Conservation (phyloP, 352 stramenopile species). For the Pythium scleroteichum region DNA sequence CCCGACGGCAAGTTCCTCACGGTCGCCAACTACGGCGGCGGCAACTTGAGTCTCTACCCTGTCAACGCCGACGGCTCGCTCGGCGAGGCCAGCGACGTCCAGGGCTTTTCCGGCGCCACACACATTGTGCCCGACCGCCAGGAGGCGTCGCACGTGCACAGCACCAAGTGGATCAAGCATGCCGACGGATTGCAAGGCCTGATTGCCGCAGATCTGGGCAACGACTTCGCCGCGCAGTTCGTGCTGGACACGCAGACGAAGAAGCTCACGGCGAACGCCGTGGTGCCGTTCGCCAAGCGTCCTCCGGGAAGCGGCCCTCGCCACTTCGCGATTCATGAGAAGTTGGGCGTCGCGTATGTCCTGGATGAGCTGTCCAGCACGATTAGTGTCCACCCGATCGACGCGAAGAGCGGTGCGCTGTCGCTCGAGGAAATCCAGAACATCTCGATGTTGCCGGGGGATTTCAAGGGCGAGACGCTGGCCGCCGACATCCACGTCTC, state of each 20-base stretch:
- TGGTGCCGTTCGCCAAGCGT: conserved; percentile 42
- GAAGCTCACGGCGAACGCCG: conserved; percentile 39
- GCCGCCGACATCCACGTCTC: conserved; percentile 38
- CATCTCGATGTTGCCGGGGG: conserved; percentile 61
- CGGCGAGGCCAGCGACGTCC: conserved; percentile 36
- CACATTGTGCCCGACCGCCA: conserved; percentile 58
- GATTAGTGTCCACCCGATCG: conserved; percentile 59
- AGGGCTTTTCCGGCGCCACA: conserved; percentile 47
- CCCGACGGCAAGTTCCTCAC: conserved; percentile 48
- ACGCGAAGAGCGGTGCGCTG: conserved; percentile 45
- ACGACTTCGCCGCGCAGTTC: conserved; percentile 67
- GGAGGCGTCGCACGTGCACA: conserved; percentile 78
- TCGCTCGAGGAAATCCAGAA: conserved; percentile 46
- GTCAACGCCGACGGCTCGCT: conserved; percentile 63
- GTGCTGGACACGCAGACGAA: conserved; percentile 39
- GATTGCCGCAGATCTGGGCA: conserved; percentile 67
- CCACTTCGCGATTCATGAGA: conserved; percentile 74
- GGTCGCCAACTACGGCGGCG: conserved; percentile 76
- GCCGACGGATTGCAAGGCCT: conserved; percentile 35
- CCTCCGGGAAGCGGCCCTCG: conserved; percentile 58
- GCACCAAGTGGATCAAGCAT: conserved; percentile 48
- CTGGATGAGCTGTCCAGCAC: conserved; percentile 68
- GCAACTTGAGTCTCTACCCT: conserved; percentile 58
- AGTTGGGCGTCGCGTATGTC: conserved; percentile 60
- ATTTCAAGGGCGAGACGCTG: conserved; percentile 42